Conservation (phyloP, 2,329 filamentous ascomycete species). For the Pseudomassariella vexata region DNA sequence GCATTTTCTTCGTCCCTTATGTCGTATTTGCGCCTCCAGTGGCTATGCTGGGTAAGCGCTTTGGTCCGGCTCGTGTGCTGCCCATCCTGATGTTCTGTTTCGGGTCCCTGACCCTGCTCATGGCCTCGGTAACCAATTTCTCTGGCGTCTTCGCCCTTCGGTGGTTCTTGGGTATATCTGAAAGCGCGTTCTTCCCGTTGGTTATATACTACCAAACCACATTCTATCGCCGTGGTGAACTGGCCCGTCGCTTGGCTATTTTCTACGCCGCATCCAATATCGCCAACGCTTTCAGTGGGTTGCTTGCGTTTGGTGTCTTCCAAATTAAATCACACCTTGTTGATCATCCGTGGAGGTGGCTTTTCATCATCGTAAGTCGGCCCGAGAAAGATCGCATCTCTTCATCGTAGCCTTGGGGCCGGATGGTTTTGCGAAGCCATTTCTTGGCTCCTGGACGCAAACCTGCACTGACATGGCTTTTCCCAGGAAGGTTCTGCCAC, state of each 20-base stretch:
- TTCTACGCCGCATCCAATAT: constrained; percentile 75
- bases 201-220: constrained; percentile 53
- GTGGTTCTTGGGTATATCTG: constrained; percentile 65
- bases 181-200: constrained; percentile 64
- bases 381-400: too few relatives aligned
- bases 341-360: constrained; percentile 37
- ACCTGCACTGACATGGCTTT: too few relatives aligned
- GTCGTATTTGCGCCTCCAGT: constrained; percentile 64
- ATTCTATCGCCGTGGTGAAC: constrained; percentile 67
- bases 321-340: constrained; percentile 32
- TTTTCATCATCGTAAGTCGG: constrained; percentile 40
- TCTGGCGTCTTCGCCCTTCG: constrained; percentile 60
- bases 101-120: constrained; percentile 58
- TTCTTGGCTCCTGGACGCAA: constrained; percentile 19
- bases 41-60: constrained; percentile 62
- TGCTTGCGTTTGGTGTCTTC: constrained; percentile 43
- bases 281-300: constrained; percentile 51
- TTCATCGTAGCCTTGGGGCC: too few relatives aligned
- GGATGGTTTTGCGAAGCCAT: too few relatives aligned
- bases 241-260: constrained; percentile 63
- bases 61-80: constrained; percentile 56
- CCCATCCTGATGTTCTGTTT: constrained; percentile 62
- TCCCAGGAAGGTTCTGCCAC: constrained; percentile 53
- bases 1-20: constrained; percentile 69
- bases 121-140: constrained; percentile 52